A percentile compares a stretch with the other conserved stretches of the same genome.
Evolutionary conservation across 495 filamentous ascomycete genomes (phyloP).

Genomic region (Trichoderma erinaceum): DNA sequence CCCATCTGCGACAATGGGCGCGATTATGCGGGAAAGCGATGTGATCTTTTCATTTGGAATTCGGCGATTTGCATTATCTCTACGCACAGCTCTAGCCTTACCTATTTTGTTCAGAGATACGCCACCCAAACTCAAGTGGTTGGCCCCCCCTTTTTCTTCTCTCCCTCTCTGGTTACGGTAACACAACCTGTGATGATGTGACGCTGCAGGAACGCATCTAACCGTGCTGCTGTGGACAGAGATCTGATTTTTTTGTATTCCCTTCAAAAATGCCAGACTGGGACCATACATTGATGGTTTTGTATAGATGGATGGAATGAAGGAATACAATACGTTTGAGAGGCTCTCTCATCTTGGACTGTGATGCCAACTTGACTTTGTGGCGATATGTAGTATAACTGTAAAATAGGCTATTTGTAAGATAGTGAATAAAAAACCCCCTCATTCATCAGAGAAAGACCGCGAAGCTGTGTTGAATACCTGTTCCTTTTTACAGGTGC

Average conservation of each 20-base stretch:
- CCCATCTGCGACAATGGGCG: constrained; percentile 7
- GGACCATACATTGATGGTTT: not conserved
- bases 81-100: not conserved
- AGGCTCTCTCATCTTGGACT: not conserved
- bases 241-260: not conserved
- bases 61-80: not conserved
- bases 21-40: constrained; percentile 11
- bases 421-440: not conserved
- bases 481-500: no score
- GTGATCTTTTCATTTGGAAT: not conserved
- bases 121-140: not conserved
- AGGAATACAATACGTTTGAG: not conserved
- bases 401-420: not conserved
- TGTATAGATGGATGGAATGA: not conserved
- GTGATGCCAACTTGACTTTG: not conserved
- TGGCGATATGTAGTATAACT: not conserved
- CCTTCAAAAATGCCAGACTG: not conserved
- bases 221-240: not conserved
- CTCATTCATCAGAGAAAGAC: not conserved
- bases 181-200: not conserved
- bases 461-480: no score
- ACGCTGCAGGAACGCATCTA: constrained; percentile 7
- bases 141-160: not conserved
- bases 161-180: not conserved
- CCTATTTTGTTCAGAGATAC: not conserved